Conservation (phyloP, 2,329 filamentous ascomycete genomes). For the Calonectria naviculata region DNA sequence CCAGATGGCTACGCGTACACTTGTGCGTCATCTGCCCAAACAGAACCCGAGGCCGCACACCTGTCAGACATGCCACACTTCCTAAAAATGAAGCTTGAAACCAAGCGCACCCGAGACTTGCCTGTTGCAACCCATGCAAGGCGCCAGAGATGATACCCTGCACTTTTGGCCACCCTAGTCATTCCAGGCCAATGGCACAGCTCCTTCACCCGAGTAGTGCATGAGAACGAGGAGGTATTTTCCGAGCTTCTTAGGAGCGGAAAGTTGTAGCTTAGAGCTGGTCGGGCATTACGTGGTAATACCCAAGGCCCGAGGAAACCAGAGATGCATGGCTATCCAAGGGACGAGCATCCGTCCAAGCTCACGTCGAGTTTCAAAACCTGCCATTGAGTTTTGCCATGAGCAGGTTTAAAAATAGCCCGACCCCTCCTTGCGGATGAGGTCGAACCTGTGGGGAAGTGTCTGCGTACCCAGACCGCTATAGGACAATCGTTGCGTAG, state of each 20-base stretch:
- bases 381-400: not conserved
- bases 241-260: not conserved
- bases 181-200: not conserved
- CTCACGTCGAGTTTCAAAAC: not conserved
- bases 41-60: not conserved
- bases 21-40: not conserved
- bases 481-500: not conserved
- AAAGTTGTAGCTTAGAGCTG: not conserved
- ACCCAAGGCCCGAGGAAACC: not conserved
- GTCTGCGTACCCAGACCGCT: too few relatives aligned
- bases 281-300: not conserved
- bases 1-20: not conserved
- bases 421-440: not conserved
- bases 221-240: not conserved
- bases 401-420: not conserved
- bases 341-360: not conserved
- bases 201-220: not conserved
- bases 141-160: not conserved
- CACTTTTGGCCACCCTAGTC: not conserved
- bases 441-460: not conserved
- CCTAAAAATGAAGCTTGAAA: not conserved
- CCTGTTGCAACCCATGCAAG: not conserved
- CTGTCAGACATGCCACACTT: not conserved
- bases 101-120: not conserved
- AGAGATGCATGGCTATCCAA: not conserved